Evolutionary conservation across 768 basidiomycete species (phyloP), one percentile per base, ranked within the genome.

Genomic region (Rhodotorula taiwanensis): DNA sequence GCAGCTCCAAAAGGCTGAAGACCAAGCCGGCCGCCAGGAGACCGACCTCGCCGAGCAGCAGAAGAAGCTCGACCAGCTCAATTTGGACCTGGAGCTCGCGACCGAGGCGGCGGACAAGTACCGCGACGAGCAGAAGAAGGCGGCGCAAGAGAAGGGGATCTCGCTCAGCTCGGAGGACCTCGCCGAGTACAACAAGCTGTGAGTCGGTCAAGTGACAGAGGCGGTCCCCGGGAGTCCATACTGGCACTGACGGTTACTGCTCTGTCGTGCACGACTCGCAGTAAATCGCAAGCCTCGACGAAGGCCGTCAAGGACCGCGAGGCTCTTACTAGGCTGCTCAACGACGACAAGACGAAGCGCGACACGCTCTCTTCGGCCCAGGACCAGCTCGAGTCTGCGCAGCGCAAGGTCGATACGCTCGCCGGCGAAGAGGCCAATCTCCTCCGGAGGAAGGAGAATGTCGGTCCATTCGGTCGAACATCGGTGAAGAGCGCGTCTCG

Each of bases 291-390:
- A 11, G 87, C 92, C 21, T 88, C 84, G 66, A 76, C 87, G 4
- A 82, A 87, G 39, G 90, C 89, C 1, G 84, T 91, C 2, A 83
- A 85, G 34, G 92, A 97, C 75, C 86, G 95, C 2, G 91, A 95
- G 71, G 79, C 84, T 9, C 80, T 95, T 1, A 89, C 93, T 64
- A 82, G 83, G 1, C 80, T 93, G 11, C 80, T 80, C 20, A 84
- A 93, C 57, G 89, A 97, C 59, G 86, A 88, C 74, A 92, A 91
- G 76, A 86, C 84, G 0, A 73, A 83, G 0, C 75, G 78, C 13
- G 83, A 90, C 47, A 79, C 83, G 2, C 79, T 90, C 11, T 74
- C 81, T 0, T 83, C 86, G 58, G 77, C 87, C 8, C 80, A 81
- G 54, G 86, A 89, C 66, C 86, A 84, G 72, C 80, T 86, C 49